Evolutionary conservation across 208 protist genomes (phyloP).

Genomic region (Trypanosoma conorhini): DNA sequence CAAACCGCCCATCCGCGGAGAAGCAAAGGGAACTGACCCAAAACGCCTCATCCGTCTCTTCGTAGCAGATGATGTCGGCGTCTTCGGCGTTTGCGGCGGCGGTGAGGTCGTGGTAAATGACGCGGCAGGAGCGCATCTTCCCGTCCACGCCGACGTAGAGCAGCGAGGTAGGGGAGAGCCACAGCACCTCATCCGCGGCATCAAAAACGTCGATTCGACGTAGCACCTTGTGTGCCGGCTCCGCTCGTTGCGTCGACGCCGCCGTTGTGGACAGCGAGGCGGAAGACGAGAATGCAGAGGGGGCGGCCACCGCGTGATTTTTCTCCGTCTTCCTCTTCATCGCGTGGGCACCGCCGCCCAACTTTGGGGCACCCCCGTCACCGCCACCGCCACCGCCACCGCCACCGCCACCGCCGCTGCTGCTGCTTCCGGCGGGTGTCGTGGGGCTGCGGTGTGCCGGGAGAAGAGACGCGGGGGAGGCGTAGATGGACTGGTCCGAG

Average conservation of each 20-base stretch:
- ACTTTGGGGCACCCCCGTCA: background rate
- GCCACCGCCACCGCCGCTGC: background rate
- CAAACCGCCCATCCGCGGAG: constrained; percentile 50
- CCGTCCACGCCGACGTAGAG: constrained; percentile 64
- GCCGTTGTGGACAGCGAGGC: background rate
- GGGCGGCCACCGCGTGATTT: background rate
- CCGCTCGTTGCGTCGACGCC: background rate
- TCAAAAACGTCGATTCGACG: constrained; percentile 60
- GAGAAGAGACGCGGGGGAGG: constrained; percentile 18
- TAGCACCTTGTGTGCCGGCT: constrained; percentile 37
- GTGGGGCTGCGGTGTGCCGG: constrained; percentile 1
- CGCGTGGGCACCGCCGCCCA: background rate
- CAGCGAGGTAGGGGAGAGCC: constrained; percentile 38
- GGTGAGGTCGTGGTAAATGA: constrained; percentile 67
- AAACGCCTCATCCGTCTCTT: constrained; percentile 62
- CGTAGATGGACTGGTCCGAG: constrained; percentile 47
- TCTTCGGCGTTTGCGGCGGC: constrained; percentile 5
- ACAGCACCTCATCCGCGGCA: constrained; percentile 56
- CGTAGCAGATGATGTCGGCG: constrained; percentile 50
- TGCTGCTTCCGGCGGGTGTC: constrained; percentile 1
- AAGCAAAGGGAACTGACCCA: constrained; percentile 51
- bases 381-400: background rate
- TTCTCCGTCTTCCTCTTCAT: background rate
- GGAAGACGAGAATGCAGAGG: background rate
- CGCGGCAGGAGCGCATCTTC: constrained; percentile 47